A percentile compares a stretch with the other conserved stretches of the same genome.
These are phyloP conservation scores for Penicillium cataractarum DNA, from an alignment of 495 filamentous ascomycete genomes.

Conservation along the genomic window DNA sequence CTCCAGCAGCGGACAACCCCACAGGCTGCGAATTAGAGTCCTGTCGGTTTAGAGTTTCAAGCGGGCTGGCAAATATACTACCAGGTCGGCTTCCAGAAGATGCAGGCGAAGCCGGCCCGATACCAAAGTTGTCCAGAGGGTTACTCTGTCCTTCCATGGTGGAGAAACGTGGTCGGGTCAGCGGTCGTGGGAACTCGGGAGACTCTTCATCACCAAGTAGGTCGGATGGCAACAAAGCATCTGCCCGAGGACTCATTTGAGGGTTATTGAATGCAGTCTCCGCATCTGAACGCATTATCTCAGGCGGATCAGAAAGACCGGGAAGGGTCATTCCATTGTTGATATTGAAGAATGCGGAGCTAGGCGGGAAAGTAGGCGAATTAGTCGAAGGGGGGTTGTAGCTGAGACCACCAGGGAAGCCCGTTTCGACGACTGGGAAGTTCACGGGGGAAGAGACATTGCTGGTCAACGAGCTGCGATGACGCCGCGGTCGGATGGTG, in stretches of 20 bases:
- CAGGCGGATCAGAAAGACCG: slow-evolving; percentile 42
- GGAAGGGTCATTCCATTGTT: slow-evolving; percentile 58
- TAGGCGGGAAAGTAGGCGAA: slow-evolving; percentile 52
- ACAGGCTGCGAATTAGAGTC: slow-evolving; percentile 37
- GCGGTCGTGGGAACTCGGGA: slow-evolving; percentile 52
- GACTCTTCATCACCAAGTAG: slow-evolving; percentile 78
- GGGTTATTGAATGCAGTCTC: slow-evolving; percentile 60
- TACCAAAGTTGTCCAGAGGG: slow-evolving; percentile 42
- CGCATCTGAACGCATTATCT: slow-evolving; percentile 44
- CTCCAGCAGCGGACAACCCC: slow-evolving; percentile 44
- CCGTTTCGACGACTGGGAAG: slow-evolving; percentile 42
- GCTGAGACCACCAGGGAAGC: slow-evolving; percentile 41
- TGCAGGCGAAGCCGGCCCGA: slow-evolving; percentile 69
- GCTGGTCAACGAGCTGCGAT: slow-evolving; percentile 53
- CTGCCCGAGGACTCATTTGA: slow-evolving; percentile 81
- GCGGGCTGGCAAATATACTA: slow-evolving; percentile 70
- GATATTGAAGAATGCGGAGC: slow-evolving; percentile 60
- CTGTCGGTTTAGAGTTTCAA: slow-evolving; percentile 62
- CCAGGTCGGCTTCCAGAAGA: slow-evolving; percentile 65
- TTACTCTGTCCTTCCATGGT: slow-evolving; percentile 40
- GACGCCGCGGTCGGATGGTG: slow-evolving; percentile 51
- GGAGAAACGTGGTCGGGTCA: slow-evolving; percentile 43
- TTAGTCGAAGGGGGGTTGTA: slow-evolving; percentile 51
- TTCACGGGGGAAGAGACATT: slow-evolving; percentile 52
- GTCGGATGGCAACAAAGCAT: slow-evolving; percentile 76